A percentile compares a stretch with the other conserved stretches of the same genome.
Conservation (phyloP, 495 filamentous ascomycete genomes). For the Staphylotrichum longicolle region DNA sequence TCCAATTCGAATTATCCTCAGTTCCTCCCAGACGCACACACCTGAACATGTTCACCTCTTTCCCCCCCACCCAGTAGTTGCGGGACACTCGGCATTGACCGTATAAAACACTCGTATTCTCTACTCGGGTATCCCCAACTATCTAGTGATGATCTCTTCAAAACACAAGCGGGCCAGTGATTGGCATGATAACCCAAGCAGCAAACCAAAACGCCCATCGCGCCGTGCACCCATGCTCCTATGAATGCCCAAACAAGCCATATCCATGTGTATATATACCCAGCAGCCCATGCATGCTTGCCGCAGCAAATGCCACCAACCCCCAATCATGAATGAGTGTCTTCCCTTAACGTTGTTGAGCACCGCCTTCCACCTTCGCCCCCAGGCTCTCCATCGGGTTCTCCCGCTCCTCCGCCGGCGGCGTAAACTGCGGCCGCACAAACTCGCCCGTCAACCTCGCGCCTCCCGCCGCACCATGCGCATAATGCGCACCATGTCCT, state of each 20-base stretch:
- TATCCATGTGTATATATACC: not conserved
- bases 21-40: not conserved
- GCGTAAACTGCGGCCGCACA: slow-evolving; percentile 30
- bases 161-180: not conserved
- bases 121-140: not conserved
- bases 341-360: not conserved
- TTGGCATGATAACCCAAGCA: not conserved
- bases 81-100: too few relatives aligned
- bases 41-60: not conserved
- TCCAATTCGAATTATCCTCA: not conserved
- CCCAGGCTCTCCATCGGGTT: slow-evolving; percentile 24
- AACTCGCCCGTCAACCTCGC: slow-evolving; percentile 25
- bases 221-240: not conserved
- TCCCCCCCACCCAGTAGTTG: too few relatives aligned
- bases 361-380: not conserved
- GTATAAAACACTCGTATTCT: too few relatives aligned
- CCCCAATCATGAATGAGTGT: not conserved
- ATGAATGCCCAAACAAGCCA: not conserved
- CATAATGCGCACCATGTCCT: not conserved
- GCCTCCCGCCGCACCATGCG: slow-evolving; percentile 3
- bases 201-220: not conserved
- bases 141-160: too few relatives aligned
- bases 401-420: slow-evolving; percentile 36
- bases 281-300: not conserved
- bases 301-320: not conserved